Evolutionary conservation across 257 asterid genomes (phyloP).

Genomic region (Gardenia jasminoides): DNA sequence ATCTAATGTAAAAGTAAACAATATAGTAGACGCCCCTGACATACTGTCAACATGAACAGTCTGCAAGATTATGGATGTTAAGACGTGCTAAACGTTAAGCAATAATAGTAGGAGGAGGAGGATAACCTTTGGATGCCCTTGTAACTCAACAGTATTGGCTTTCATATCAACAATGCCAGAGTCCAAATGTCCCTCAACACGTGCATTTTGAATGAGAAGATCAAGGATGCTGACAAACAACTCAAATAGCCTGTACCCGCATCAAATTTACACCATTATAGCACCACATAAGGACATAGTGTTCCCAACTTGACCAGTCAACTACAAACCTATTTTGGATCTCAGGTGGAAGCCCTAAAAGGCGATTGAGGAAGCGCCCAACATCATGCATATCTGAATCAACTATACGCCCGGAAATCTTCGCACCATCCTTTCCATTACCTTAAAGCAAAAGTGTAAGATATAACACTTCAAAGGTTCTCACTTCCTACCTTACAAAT

Average conservation of each 20-base stretch:
- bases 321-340: constrained; percentile 78
- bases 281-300: constrained; percentile 2
- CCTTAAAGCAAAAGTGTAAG: constrained; percentile 37
- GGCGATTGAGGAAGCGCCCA: constrained; percentile 94
- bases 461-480: background rate
- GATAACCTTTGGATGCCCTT: constrained; percentile 80
- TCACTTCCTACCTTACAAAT: background rate
- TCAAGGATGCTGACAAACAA: constrained; percentile 83
- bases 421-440: constrained; percentile 73
- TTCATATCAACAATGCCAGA: constrained; percentile 91
- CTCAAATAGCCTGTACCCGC: constrained; percentile 81
- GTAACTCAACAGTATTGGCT: constrained; percentile 73
- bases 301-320: constrained; percentile 22
- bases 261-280: constrained; percentile 33
- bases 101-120: constrained; percentile 26
- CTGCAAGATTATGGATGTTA: constrained; percentile 52
- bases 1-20: constrained; percentile 84
- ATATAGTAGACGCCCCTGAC: constrained; percentile 91
- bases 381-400: constrained; percentile 98
- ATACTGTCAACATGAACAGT: constrained; percentile 84
- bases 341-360: constrained; percentile 89
- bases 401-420: constrained; percentile 72
- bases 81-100: constrained; percentile 23
- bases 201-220: constrained; percentile 70
- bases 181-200: constrained; percentile 86